These are phyloP conservation scores for Dryadomyces quercus-mongolicae DNA, from an alignment of 2,329 filamentous ascomycete species.

Conservation along the genomic window DNA sequence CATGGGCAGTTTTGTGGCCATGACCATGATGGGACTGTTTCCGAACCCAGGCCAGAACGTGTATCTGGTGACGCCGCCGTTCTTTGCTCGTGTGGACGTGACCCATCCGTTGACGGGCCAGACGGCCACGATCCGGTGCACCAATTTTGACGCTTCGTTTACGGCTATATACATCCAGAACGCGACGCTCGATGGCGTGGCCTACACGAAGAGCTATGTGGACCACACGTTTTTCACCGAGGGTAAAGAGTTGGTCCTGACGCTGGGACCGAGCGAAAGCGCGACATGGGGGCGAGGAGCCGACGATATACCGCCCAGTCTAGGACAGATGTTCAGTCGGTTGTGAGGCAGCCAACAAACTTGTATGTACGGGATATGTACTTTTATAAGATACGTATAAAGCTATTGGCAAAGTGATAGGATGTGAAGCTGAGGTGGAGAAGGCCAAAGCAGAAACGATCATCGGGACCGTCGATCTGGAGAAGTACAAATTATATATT, in stretches of 20 bases:
- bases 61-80: slow-evolving; percentile 59
- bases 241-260: slow-evolving; percentile 51
- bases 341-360: not conserved
- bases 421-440: not conserved
- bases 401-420: too few species aligned
- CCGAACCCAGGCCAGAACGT: slow-evolving; percentile 58
- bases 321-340: not conserved
- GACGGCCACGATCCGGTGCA: slow-evolving; percentile 44
- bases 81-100: slow-evolving; percentile 49
- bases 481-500: too few species aligned
- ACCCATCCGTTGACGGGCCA: slow-evolving; percentile 45
- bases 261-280: slow-evolving; percentile 48
- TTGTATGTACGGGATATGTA: too few species aligned
- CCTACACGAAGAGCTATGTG: slow-evolving; percentile 55
- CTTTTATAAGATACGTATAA: too few species aligned
- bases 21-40: slow-evolving; percentile 59
- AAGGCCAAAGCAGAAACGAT: not conserved
- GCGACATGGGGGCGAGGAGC: slow-evolving; percentile 44
- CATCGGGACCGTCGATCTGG: too few species aligned
- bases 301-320: slow-evolving; percentile 48
- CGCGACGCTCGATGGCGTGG: slow-evolving; percentile 46
- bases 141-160: slow-evolving; percentile 50
- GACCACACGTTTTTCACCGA: slow-evolving; percentile 55
- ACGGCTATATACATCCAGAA: slow-evolving; percentile 50
- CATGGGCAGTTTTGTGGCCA: slow-evolving; percentile 55